Percentiles rank a stretch among this genome's conserved stretches.
Evolutionary conservation across 73 alveolate species (phyloP).

Genomic region (Uronychia setigera): DNA sequence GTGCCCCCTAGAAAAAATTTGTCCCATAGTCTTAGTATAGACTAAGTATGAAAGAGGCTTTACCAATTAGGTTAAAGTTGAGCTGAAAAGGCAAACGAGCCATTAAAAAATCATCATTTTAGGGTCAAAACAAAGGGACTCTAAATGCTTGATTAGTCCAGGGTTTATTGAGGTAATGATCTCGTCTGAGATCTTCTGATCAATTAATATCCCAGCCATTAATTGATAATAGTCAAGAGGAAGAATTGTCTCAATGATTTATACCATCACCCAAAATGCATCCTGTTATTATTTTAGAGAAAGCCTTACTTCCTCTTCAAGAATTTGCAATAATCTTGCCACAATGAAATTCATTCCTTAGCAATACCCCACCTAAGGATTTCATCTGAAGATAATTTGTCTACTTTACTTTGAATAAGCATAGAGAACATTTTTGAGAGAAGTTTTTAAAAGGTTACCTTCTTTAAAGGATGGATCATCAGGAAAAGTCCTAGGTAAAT

Average conservation of each 20-base stretch:
- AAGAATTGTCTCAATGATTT: slow-evolving; percentile 80
- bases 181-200: slow-evolving; percentile 75
- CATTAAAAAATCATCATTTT: slow-evolving; percentile 64
- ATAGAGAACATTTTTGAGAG: slow-evolving; percentile 73
- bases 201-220: slow-evolving; percentile 92
- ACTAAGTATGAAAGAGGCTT: too few species aligned
- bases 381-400: too few species aligned
- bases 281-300: slow-evolving; percentile 76
- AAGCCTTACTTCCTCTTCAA: slow-evolving; percentile 26
- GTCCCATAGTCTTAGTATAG: slow-evolving; percentile 44
- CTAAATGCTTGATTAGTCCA: slow-evolving; percentile 47
- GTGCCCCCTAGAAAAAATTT: slow-evolving; percentile 46
- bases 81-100: slow-evolving; percentile 73
- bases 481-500: slow-evolving; percentile 87
- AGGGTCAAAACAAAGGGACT: slow-evolving; percentile 59
- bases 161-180: slow-evolving; percentile 39
- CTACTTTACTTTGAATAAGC: slow-evolving; percentile 81
- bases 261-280: slow-evolving; percentile 89
- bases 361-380: slow-evolving; percentile 89
- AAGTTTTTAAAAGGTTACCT: slow-evolving; percentile 40
- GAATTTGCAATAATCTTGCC: slow-evolving; percentile 67
- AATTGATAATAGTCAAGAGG: slow-evolving; percentile 83
- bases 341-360: slow-evolving; percentile 92
- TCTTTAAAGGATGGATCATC: slow-evolving; percentile 57
- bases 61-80: slow-evolving; percentile 49